phyloP scores from a whole-genome alignment of 2,329 filamentous ascomycete species.

The Xylariaceae sp. region DNA sequence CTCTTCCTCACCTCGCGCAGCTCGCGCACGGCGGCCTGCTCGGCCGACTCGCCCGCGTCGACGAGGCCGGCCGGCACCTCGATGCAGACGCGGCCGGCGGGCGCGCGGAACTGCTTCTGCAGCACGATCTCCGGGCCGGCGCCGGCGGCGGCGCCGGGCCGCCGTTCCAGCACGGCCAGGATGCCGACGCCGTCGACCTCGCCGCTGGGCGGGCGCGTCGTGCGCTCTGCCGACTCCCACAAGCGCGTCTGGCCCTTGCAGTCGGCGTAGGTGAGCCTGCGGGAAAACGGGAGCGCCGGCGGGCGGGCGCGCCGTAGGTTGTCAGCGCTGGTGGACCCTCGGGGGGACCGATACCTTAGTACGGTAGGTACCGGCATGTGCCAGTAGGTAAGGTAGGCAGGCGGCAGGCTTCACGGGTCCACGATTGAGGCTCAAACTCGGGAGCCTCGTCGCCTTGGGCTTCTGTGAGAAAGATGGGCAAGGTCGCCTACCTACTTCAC shows the following conservation, averaged over 20 bases:
- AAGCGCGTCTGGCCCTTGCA: slow-evolving; percentile 49
- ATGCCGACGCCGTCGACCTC: slow-evolving; percentile 69
- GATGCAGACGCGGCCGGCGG: slow-evolving; percentile 50
- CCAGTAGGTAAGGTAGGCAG: no score
- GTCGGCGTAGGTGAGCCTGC: slow-evolving; percentile 57
- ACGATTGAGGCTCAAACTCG: no score
- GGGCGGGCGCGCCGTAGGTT: no score
- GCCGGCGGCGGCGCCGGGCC: slow-evolving; percentile 18
- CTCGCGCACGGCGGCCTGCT: slow-evolving; percentile 55
- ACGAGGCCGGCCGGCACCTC: slow-evolving; percentile 59
- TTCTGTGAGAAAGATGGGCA: background rate
- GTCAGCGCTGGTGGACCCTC: no score
- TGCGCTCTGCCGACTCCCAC: slow-evolving; percentile 69
- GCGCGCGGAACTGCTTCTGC: slow-evolving; percentile 61
- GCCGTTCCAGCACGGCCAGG: slow-evolving; percentile 57
- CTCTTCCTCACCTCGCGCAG: no score
- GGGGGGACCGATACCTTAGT: no score
- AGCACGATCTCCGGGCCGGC: slow-evolving; percentile 51
- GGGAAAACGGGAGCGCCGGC: no score
- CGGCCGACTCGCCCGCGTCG: slow-evolving; percentile 53
- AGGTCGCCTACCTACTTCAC: slow-evolving; percentile 38
- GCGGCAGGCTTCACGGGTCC: no score
- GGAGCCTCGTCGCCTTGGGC: background rate
- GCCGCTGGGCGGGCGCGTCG: slow-evolving; percentile 52
- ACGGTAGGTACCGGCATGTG: no score